Evolutionary conservation across 495 filamentous ascomycete genomes (phyloP), one percentile per base, ranked within the genome.

Genomic region (Hyaloscypha hepaticicola): DNA sequence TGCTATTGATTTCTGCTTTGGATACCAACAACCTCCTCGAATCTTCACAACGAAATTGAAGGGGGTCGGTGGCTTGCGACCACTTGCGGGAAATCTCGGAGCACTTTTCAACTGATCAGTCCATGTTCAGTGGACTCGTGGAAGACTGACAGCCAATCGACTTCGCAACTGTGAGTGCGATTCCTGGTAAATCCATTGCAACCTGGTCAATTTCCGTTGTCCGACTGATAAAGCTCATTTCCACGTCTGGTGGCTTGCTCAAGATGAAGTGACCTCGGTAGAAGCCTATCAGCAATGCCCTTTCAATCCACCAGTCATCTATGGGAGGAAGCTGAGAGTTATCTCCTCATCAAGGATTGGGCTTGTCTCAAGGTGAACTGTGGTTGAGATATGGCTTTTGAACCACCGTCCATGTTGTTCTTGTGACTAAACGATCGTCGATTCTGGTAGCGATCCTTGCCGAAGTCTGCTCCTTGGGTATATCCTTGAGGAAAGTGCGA

Each of bases 181-280:
- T 78, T 73, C 63, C 78, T 76, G 25, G 83, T 55, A 62, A 85
- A 80, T 72, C 85, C 83, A 59, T 85, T 83, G 86, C 77, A 12
- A 85, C 72, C 5, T 80, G 72, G 53, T 86, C 84, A n/a, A 82
- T 69, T 4, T 82, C 84, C 21, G 85, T 76, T 0, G 91, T 95
- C 19, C 91, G 80, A 5, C 87, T 90, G 6, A 94, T 70, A 0
- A 95, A 80, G 48, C 88, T 85, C 64, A 92, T 80, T 34, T 75
- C 78, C 66, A 90, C 83, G 16, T 87, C 87, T 0, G 78, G 81
- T 2, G 91, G 88, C 29, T 92, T 86, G 56, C 79, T 78, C 9
- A 86, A 85, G 34, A 93, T 84, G 75, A 95, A 95, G 69, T 87
- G 82, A n/a, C 90, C 74, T 0, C 82, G 80, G 72, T 95, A 95